These are phyloP conservation scores for Multifurca ochricompacta DNA, from an alignment of 768 basidiomycete genomes.

Conservation along the genomic window DNA sequence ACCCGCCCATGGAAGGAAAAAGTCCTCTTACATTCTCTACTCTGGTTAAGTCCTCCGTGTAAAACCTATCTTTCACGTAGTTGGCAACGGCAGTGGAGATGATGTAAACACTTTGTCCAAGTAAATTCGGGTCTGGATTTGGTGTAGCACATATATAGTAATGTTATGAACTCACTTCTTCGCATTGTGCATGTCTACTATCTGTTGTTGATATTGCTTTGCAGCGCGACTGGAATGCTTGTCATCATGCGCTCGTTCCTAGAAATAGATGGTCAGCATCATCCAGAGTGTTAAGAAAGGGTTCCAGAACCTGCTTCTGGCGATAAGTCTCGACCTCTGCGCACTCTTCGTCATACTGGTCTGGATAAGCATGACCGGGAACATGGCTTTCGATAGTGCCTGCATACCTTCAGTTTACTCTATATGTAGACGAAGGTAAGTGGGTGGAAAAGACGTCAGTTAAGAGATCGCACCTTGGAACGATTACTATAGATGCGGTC, in stretches of 20 bases:
- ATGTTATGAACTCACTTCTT: conserved; percentile 60
- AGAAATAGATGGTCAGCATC: conserved; percentile 8
- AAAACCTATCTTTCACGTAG: conserved; percentile 60
- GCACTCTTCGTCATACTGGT: conserved; percentile 76
- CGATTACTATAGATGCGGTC: conserved; percentile 63
- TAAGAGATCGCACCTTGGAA: conserved; percentile 46
- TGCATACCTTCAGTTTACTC: conserved; percentile 56
- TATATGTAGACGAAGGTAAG: conserved; percentile 24
- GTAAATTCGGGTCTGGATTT: background rate
- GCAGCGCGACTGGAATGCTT: conserved; percentile 66
- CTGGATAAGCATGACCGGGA: conserved; percentile 3
- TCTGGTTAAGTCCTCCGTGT: conserved; percentile 55
- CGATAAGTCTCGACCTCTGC: conserved; percentile 60
- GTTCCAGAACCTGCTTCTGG: conserved; percentile 62
- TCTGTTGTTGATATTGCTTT: conserved; percentile 70
- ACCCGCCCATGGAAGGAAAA: conserved; percentile 1
- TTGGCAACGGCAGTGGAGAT: conserved; percentile 68
- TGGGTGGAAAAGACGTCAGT: background rate
- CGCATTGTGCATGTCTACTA: conserved; percentile 67
- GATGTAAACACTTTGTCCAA: conserved; percentile 51
- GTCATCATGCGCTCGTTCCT: conserved; percentile 67
- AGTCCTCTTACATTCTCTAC: conserved; percentile 58
- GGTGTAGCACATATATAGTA: background rate
- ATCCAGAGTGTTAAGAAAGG: background rate
- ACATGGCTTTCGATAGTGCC: background rate